Evolutionary conservation across 2,329 filamentous ascomycete species (phyloP), one percentile per base, ranked within the genome.

Genomic region (Rasamsonia emersonii): DNA sequence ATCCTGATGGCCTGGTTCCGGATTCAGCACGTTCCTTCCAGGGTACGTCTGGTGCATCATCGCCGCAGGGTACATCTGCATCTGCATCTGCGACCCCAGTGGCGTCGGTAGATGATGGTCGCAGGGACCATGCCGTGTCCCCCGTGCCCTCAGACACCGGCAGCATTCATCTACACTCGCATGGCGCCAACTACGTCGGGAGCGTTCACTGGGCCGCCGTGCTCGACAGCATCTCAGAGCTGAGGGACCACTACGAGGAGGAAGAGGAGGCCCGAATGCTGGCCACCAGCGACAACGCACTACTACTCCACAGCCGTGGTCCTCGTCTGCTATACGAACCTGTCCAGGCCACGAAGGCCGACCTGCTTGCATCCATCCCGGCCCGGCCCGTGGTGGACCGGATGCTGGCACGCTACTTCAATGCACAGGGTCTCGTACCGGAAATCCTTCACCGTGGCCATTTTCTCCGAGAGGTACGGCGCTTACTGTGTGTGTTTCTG

Each of bases 321-420:
- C 34, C 34, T n/a, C 30, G 24, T 13, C 17, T 36, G 3, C 17
- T 33, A 5, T 36, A 33, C 8, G 34, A 36, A 18, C 29, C 34
- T 5, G 24, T 33, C 3, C 13, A 28, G 5, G 24, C 30, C 9
- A 36, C 34, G 4, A 28, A 33, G 24, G 24, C 9, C 15, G 29
- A 33, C 4, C 15, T 36, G 8, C n/a, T 36, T 2, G n/a, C 13
- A 6, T 28, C 30, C 3, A 20, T 36, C n/a, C 37, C 37, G 5
- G 23, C 6, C 9, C 25, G 33, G 13, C 24, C 29, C 13, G 37
- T 31, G 13, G 33, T 39, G 3, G 34, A 39, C 30, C 33, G 33
- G 6, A 19, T 47, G 15, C 36, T 43, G 3, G 31, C 43, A 7
- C 18, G 24, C 4, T 28, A 34, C 10, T 34, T 34, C 5, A 34